Evolutionary conservation across 2,329 filamentous ascomycete species (phyloP).

Genomic region (Apiospora malaysiana): DNA sequence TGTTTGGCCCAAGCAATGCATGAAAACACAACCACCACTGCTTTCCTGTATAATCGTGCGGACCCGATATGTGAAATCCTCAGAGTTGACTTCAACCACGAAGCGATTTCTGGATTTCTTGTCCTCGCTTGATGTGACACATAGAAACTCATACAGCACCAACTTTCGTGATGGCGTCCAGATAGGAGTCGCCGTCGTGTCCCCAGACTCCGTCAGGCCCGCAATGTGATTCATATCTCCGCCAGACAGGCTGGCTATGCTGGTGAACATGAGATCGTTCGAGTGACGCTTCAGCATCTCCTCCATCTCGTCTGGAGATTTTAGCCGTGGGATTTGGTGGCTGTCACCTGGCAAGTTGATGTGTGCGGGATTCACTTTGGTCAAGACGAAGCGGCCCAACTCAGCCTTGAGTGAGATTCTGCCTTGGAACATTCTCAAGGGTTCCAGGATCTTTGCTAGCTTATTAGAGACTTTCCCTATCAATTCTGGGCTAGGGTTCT

Average conservation of each 20-base stretch:
- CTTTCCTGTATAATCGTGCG: slow-evolving; percentile 19
- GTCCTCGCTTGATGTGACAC: slow-evolving; percentile 3
- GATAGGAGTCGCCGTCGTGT: background rate
- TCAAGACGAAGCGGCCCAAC: slow-evolving; percentile 24
- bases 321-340: background rate
- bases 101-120: slow-evolving; percentile 27
- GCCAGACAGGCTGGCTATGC: slow-evolving; percentile 19
- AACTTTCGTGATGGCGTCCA: slow-evolving; percentile 15
- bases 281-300: slow-evolving; percentile 9
- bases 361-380: slow-evolving; percentile 1
- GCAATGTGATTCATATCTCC: slow-evolving; percentile 25
- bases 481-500: slow-evolving; percentile 10
- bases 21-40: slow-evolving; percentile 29
- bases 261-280: slow-evolving; percentile 16
- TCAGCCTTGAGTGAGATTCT: slow-evolving; percentile 22
- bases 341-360: slow-evolving; percentile 20
- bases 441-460: slow-evolving; percentile 21
- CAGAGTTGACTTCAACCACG: slow-evolving; percentile 34
- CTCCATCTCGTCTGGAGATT: slow-evolving; percentile 18
- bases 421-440: slow-evolving; percentile 24
- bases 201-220: background rate
- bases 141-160: slow-evolving; percentile 25
- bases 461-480: slow-evolving; percentile 18
- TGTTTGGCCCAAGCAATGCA: slow-evolving; percentile 35
- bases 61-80: slow-evolving; percentile 29